Base-by-base conservation (phyloP, 345 rosid species). In the Moricandia arvensis region DNA sequence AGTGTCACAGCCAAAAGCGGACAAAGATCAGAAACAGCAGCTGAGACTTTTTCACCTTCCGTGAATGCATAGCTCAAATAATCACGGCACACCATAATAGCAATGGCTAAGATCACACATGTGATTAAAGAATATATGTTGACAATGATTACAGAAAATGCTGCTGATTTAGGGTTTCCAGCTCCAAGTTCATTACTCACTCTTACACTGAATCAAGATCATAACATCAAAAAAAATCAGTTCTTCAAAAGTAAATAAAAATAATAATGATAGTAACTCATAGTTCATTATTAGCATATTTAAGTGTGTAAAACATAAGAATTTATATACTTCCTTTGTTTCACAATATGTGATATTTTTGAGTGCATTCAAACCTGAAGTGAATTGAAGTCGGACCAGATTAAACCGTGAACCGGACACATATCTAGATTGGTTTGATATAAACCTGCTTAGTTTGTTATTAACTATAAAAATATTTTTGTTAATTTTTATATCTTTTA, bases 131-230 rank as follows among this genome's bases (percentile, higher is more conserved):
- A 88, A 45, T 73, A 59, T 1, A 73, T 8, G 3, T 88, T 89
- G 70, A 88, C 88, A 6, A 86, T 3, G 4, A 59, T 71, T 2
- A 90, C 97, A 0, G 96, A 90, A 70, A 90, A 89, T n/a, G 88
- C 72, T 2, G 91, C 93, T 12, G 93, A 79, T 71, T 83, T 87
- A 0, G 96, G 95, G 38, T 90, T 89, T 31, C 85, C 86, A 1
- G 88, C 91, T 83, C 97, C 97, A 9, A 91, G 88, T 74, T 91
- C 97, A 51, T 91, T 91, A 78, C 93, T 86, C 26, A 88, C 97
- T 73, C 97, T 85, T 60, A 89, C 97, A 66, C 97, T 89, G 83
- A 5, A 17, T 17, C 18, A 77, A 30, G 26, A 7, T 61, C 27
- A 34, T 17, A 27, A 38, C 29, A 47, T 30, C 57, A 34, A n/a